These are phyloP conservation scores for Calonectria pseudoreteaudii DNA, from an alignment of 2,329 filamentous ascomycete genomes.

Conservation along the genomic window DNA sequence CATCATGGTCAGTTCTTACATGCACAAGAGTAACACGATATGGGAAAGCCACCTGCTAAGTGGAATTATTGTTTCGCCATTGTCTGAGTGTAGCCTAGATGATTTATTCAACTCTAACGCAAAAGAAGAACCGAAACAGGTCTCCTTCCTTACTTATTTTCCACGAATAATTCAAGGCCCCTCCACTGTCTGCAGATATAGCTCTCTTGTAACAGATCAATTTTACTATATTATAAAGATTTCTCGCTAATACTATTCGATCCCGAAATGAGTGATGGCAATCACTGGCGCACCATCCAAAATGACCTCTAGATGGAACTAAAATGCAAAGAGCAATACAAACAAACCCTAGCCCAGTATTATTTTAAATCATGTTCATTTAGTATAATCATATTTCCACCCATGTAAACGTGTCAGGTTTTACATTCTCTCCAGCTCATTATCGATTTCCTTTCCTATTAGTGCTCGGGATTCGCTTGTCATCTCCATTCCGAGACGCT, in stretches of 20 bases:
- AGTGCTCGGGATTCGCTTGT: conserved; percentile 87
- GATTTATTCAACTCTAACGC: background rate
- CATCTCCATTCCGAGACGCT: conserved; percentile 90
- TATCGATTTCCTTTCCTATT: conserved; percentile 93
- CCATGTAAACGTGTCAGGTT: conserved; percentile 43
- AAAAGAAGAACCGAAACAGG: background rate
- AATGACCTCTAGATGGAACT: too few species aligned
- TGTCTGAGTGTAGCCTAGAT: background rate
- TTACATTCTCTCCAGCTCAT: conserved; percentile 93
- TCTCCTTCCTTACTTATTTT: background rate
- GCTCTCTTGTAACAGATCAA: too few species aligned
- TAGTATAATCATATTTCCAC: background rate
- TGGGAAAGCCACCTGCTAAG: background rate
- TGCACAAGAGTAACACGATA: too few species aligned
- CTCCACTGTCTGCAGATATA: too few species aligned
- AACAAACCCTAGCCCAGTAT: too few species aligned
- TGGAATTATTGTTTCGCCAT: background rate
- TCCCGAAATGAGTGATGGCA: too few species aligned
- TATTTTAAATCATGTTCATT: background rate
- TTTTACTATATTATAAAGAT: too few species aligned
- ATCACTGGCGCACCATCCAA: too few species aligned
- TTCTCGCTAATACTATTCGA: too few species aligned
- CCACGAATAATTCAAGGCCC: background rate
- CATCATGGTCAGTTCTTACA: too few species aligned
- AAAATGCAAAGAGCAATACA: too few species aligned